Base-by-base conservation (phyloP, 768 basidiomycete species). In the Krasilnikovozyma curviuscula region DNA sequence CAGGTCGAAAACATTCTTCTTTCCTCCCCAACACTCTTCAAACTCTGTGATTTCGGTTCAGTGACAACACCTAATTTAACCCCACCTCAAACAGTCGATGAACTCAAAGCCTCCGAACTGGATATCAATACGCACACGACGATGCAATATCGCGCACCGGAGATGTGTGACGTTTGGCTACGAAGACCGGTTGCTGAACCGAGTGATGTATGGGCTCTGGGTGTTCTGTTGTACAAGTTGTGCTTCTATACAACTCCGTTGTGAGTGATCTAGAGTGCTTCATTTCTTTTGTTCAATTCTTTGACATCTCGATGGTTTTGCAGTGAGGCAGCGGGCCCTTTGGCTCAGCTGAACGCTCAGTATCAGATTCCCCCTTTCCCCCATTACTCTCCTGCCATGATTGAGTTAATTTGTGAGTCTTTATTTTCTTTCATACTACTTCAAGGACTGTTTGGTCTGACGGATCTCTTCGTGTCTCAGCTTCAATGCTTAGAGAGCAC, bases 221-320 rank as follows among this genome's bases (percentile, higher is more conserved):
- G 91, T 21, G 88, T 97, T 14, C 68, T 98, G 51, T 71, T 98
- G 13, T 98, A 95, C 70, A 98, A 97, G 69, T 75, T 98, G 13
- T 97, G 93, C 65, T 98, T 95, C 67, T 98, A 98, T 65, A 98
- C 89, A 0, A 98, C 93, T 0, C 93, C 93, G 0, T 98, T 98
- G 50, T 47, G 29, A 19, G 50, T 42, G n/a, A n/a, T n/a, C n/a
- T n/a, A n/a, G n/a, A n/a, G n/a, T n/a, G n/a, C 7, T n/a, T 35
- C 35, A 12, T 16, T 19, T 7, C 28, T 27, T 27, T 12, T 24
- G 13, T 29, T 16, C 9, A 4, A 7, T 44, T 4, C 19, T 44
- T 18, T 3, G 10, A 27, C 21, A 9, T 18, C 7, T 16, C 14
- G 18, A 8, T 31, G 6, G 8, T 34, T 14, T n/a, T 18, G 5